Conservation (phyloP, 345 rosid species). For the Pugionium dolabratum region DNA sequence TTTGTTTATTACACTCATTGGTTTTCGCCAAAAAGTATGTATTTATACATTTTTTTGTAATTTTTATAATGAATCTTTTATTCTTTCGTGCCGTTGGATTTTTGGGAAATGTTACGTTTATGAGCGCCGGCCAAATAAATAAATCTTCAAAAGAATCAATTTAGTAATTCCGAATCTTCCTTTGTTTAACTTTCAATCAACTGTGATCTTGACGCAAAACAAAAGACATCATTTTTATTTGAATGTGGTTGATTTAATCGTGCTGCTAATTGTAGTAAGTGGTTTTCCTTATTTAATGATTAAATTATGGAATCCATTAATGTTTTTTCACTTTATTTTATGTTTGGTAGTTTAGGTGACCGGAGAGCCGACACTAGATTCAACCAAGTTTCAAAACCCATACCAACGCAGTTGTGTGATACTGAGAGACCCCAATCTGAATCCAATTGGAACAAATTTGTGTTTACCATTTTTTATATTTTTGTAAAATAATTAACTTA, state of each 20-base stretch:
- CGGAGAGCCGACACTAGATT: no score
- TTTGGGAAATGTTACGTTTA: constrained; percentile 6
- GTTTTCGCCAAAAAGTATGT: neutral
- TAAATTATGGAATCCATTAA: neutral
- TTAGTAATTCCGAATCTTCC: constrained; percentile 22
- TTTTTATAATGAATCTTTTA: neutral
- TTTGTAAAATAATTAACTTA: no score
- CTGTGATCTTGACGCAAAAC: constrained; percentile 28
- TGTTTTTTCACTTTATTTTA: no score
- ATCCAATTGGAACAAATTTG: no score
- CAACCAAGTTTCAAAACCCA: no score
- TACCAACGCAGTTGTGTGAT: no score
- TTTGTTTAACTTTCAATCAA: constrained; percentile 20
- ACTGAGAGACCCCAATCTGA: no score
- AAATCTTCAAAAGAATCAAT: neutral
- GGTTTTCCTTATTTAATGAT: neutral
- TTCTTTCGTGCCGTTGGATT: constrained; percentile 26
- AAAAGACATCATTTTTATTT: constrained; percentile 8
- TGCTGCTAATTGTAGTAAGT: constrained; percentile 27
- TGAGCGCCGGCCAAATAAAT: constrained; percentile 20
- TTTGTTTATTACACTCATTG: neutral
- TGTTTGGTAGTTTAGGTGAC: no score
- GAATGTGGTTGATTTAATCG: neutral
- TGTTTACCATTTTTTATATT: no score
- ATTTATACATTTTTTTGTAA: neutral